Evolutionary conservation across 441 rosid genomes (phyloP), one percentile per base, ranked within the genome.

Genomic region (Lepidium campestre): DNA sequence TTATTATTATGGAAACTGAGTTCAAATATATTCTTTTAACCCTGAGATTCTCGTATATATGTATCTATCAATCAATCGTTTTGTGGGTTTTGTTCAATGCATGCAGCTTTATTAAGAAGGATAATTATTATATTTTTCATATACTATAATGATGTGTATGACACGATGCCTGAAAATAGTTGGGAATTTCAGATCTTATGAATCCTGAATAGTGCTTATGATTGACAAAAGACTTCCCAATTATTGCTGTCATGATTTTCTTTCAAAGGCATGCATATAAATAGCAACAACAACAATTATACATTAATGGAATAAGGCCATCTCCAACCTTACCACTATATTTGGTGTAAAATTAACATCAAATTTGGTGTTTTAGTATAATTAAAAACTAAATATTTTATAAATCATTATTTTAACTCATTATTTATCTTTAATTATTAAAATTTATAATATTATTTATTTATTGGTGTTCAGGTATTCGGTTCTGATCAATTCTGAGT

Each of bases 151-250:
- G 37, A 62, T 44, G 36, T 34, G 10, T 42, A 42, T 53, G 70
- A 71, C 42, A 63, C 65, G 57, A 66, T 73, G 57, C 36, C 68
- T 29, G 36, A 10, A 29, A 66, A 59, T 59, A 58, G 57, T 58
- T 64, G 54, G 59, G 53, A 63, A 36, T 65, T 65, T 40, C 47
- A 59, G 72, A 66, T 65, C 50, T 52, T 20, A 65, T 59, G 54
- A 72, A 71, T 63, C 58, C 23, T 65, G 20, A 73, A 65, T 66
- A 65, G 76, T 66, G 72, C 62, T 59, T 73, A 66, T 66, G 72
- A 73, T 66, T 59, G 72, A 73, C 76, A 66, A 66, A 59, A 59
- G 77, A 44, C 50, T 29, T 67, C 52, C 39, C 18, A 73, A 73
- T 67, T 45, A 73, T 60, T 67, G 68, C 37, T 27, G 44, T 46